phyloP scores from a whole-genome alignment of 2,329 filamentous ascomycete genomes.

The Myriosclerotinia scirpicola region DNA sequence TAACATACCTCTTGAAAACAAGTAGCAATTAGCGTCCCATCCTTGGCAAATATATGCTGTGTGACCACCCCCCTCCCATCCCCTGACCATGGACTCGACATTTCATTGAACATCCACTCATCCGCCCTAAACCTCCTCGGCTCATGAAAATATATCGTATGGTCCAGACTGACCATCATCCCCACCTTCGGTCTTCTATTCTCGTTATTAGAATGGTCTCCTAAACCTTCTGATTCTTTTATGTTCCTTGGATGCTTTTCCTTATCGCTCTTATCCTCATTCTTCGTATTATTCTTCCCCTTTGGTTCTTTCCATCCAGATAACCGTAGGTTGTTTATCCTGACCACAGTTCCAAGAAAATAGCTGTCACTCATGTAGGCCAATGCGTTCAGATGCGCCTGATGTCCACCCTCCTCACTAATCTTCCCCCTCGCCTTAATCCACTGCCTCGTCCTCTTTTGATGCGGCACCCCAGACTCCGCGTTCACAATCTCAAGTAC shows the following conservation, averaged over 20 bases:
- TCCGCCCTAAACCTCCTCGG: constrained; percentile 58
- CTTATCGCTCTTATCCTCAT: constrained; percentile 44
- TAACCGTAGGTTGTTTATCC: constrained; percentile 78
- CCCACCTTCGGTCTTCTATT: constrained; percentile 60
- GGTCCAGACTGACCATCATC: constrained; percentile 85
- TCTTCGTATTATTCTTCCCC: neutral
- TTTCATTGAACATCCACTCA: constrained; percentile 79
- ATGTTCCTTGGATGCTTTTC: constrained; percentile 49
- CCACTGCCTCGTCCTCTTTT: constrained; percentile 72
- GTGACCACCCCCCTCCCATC: constrained; percentile 75
- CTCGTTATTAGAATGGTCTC: constrained; percentile 52
- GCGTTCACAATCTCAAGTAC: constrained; percentile 57
- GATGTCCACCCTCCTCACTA: constrained; percentile 67
- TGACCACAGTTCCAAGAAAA: constrained; percentile 86
- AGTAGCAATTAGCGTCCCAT: constrained; percentile 73
- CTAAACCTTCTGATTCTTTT: constrained; percentile 38
- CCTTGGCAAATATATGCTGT: constrained; percentile 69
- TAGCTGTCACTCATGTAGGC: constrained; percentile 92
- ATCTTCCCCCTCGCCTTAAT: constrained; percentile 73
- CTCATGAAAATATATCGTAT: constrained; percentile 69
- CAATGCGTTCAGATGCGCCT: constrained; percentile 81
- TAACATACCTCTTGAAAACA: constrained; percentile 70
- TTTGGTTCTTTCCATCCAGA: constrained; percentile 49
- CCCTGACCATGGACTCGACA: constrained; percentile 77
- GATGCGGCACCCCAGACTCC: constrained; percentile 53